These are phyloP conservation scores for Aeminium ludgeri DNA, from an alignment of 495 filamentous ascomycete species.

Conservation along the genomic window DNA sequence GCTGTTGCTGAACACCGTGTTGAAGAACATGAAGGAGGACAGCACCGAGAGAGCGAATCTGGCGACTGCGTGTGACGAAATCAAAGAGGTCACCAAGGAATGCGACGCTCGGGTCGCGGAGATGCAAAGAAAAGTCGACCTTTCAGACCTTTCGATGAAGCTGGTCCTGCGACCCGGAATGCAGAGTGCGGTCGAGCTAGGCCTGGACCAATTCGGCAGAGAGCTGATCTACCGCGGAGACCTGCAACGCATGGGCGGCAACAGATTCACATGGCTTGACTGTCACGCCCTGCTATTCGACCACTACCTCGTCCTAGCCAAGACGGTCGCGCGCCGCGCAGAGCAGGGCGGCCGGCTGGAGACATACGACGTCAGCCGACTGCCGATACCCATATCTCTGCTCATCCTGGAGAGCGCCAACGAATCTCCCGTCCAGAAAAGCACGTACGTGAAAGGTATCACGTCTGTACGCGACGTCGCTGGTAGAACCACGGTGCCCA, in stretches of 20 bases:
- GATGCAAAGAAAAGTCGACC: slow-evolving; percentile 75
- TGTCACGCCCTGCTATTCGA: slow-evolving; percentile 89
- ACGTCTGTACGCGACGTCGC: slow-evolving; percentile 44
- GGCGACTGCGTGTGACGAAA: slow-evolving; percentile 78
- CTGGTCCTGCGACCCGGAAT: slow-evolving; percentile 72
- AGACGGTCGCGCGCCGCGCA: slow-evolving; percentile 53
- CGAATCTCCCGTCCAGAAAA: slow-evolving; percentile 79
- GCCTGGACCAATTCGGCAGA: slow-evolving; percentile 78
- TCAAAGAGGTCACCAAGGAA: slow-evolving; percentile 76
- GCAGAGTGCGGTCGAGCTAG: slow-evolving; percentile 63
- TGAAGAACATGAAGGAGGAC: slow-evolving; percentile 67
- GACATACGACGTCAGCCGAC: slow-evolving; percentile 85
- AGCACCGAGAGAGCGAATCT: slow-evolving; percentile 84
- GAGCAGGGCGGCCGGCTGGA: slow-evolving; percentile 52
- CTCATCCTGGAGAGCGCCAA: slow-evolving; percentile 78
- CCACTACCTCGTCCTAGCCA: slow-evolving; percentile 88
- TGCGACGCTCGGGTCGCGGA: slow-evolving; percentile 93
- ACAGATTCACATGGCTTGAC: slow-evolving; percentile 77
- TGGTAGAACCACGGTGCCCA: slow-evolving; percentile 30
- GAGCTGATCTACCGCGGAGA: slow-evolving; percentile 82
- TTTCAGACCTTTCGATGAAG: slow-evolving; percentile 69
- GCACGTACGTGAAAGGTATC: slow-evolving; percentile 52
- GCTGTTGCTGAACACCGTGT: slow-evolving; percentile 63
- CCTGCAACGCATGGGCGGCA: slow-evolving; percentile 71
- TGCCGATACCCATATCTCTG: slow-evolving; percentile 96